phyloP scores from a whole-genome alignment of 1,284 basidiomycete genomes.

The Apiotrichum montevideense region DNA sequence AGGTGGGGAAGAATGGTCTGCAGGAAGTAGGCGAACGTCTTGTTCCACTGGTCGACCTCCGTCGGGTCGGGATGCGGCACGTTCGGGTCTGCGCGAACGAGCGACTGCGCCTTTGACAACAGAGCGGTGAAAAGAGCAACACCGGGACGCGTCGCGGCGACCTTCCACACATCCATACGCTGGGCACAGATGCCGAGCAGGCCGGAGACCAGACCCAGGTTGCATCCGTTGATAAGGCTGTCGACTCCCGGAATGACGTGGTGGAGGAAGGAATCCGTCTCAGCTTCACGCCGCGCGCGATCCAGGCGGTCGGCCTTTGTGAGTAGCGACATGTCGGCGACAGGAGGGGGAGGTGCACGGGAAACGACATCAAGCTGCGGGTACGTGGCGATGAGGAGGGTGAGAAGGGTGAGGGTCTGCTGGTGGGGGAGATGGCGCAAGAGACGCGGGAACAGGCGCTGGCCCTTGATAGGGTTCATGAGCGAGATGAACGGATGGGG shows the following conservation, averaged over 20 bases:
- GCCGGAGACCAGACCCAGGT: constrained; percentile 76
- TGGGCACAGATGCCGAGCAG: constrained; percentile 78
- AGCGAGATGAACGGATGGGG: constrained; percentile 97
- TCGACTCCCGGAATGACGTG: constrained; percentile 82
- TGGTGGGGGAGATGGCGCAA: constrained; percentile 76
- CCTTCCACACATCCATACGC: constrained; percentile 65
- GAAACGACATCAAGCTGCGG: constrained; percentile 83
- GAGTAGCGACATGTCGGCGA: constrained; percentile 46
- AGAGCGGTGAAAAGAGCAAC: constrained; percentile 87
- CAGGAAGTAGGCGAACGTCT: constrained; percentile 78
- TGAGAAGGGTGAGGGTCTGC: constrained; percentile 78
- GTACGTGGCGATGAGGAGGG: constrained; percentile 89
- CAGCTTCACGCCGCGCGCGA: constrained; percentile 69
- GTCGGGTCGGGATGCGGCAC: constrained; percentile 51
- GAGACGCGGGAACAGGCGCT: constrained; percentile 81
- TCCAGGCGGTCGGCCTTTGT: constrained; percentile 55
- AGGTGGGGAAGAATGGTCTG: constrained; percentile 69
- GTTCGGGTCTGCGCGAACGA: constrained; percentile 65
- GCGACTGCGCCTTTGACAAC: constrained; percentile 81
- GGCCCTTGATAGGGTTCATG: constrained; percentile 83
- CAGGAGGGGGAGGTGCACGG: constrained; percentile 59
- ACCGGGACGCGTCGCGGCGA: constrained; percentile 74
- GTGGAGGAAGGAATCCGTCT: constrained; percentile 82
- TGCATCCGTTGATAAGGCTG: constrained; percentile 65
- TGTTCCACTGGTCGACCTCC: constrained; percentile 81